phyloP scores from a whole-genome alignment of 495 filamentous ascomycete species.

The Aspergillus panamensis region DNA sequence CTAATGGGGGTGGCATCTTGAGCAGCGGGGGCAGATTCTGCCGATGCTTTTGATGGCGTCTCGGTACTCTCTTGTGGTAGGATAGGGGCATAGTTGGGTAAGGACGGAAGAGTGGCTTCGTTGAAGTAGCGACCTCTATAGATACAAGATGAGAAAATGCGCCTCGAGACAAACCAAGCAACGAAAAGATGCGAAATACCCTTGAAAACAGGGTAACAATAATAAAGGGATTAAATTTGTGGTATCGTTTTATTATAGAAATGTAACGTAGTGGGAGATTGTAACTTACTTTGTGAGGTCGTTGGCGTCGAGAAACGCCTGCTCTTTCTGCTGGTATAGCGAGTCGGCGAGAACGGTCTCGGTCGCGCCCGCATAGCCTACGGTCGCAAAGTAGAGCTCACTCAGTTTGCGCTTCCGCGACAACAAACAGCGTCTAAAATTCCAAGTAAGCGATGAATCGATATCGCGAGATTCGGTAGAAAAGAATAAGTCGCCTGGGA shows the following conservation, averaged over 20 bases:
- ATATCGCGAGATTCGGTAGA: conserved; percentile 12
- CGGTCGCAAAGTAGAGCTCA: conserved; percentile 66
- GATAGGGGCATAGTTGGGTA: conserved; percentile 45
- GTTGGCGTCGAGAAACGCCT: conserved; percentile 65
- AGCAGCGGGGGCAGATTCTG: conserved; percentile 18
- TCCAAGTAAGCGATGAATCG: conserved; percentile 31
- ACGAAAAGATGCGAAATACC: conserved; percentile 11
- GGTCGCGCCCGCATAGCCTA: conserved; percentile 46
- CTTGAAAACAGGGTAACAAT: conserved; percentile 14
- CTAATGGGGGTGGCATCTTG: conserved; percentile 20
- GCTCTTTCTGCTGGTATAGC: conserved; percentile 49
- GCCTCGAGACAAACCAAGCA: conserved; percentile 18
- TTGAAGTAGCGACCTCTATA: conserved; percentile 68
- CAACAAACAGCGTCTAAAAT: conserved; percentile 65
- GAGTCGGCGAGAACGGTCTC: conserved; percentile 53
- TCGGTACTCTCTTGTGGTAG: conserved; percentile 27
- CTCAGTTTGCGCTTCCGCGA: conserved; percentile 81
- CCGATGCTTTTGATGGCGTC: conserved; percentile 22
- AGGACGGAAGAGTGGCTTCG: conserved; percentile 63
- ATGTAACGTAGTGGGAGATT: not conserved
- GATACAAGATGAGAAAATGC: conserved; percentile 30
- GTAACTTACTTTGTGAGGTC: conserved; percentile 71
- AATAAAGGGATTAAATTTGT: conserved; percentile 12
- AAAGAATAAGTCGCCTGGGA: conserved; percentile 19
- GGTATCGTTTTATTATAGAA: too few species aligned